Evolutionary conservation across 305 asterid genomes (phyloP).

Genomic region (Fraxinus velutina): DNA sequence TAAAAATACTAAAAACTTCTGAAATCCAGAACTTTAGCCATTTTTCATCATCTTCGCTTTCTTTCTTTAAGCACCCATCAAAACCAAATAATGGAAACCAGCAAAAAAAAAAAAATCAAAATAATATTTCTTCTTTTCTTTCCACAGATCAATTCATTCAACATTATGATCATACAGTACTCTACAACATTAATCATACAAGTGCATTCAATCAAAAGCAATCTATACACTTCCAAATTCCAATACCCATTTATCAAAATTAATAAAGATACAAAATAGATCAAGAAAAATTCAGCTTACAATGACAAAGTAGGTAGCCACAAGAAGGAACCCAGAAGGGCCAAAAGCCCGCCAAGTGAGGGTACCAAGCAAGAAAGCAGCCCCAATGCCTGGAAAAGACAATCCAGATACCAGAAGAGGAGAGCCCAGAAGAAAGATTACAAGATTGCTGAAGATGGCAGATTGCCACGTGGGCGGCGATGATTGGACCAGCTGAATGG

Average conservation of each 20-base stretch:
- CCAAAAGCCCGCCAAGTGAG: conserved; percentile 93
- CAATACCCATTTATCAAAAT: not conserved
- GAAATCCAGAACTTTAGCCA: not conserved
- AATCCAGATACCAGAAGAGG: conserved; percentile 73
- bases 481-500: conserved; percentile 51
- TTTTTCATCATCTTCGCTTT: not conserved
- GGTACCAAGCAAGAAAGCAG: conserved; percentile 90
- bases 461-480: conserved; percentile 87
- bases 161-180: not conserved
- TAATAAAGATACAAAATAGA: not conserved
- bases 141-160: not conserved
- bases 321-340: conserved; percentile 70
- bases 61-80: not conserved
- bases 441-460: conserved; percentile 50
- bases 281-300: conserved; percentile 38
- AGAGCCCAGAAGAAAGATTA: conserved; percentile 62
- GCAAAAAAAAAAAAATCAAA: not conserved
- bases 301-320: conserved; percentile 69
- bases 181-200: not conserved
- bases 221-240: not conserved
- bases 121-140: not conserved
- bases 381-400: conserved; percentile 59
- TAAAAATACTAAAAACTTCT: not conserved
- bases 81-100: not conserved
- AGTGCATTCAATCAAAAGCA: not conserved